phyloP scores from a whole-genome alignment of 805 yeast genomes.

The Candida adriatica region DNA sequence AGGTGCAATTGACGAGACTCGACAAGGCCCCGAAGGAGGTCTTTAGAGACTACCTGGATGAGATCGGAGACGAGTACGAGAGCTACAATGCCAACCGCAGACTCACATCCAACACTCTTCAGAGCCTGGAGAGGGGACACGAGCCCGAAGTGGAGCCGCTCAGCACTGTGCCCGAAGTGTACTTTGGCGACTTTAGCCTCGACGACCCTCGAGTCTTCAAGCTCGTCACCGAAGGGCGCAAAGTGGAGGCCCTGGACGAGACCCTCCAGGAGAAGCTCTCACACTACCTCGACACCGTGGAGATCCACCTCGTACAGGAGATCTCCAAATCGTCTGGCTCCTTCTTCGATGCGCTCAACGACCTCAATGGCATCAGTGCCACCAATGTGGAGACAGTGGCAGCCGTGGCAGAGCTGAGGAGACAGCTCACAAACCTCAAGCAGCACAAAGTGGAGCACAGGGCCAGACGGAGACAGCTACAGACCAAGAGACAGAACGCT shows the following conservation, averaged over 20 bases:
- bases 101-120: constrained; percentile 30
- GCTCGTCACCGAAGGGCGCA: constrained; percentile 57
- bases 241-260: constrained; percentile 42
- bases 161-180: constrained; percentile 59
- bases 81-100: constrained; percentile 36
- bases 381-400: constrained; percentile 46
- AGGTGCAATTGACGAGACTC: constrained; percentile 55
- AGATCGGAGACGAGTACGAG: constrained; percentile 38
- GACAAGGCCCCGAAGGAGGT: constrained; percentile 36
- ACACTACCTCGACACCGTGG: constrained; percentile 79
- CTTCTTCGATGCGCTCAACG: constrained; percentile 79
- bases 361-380: constrained; percentile 55
- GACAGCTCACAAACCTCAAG: constrained; percentile 40
- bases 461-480: constrained; percentile 39
- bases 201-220: constrained; percentile 86
- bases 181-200: constrained; percentile 62
- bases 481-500: constrained; percentile 50
- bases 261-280: constrained; percentile 73
- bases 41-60: constrained; percentile 37
- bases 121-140: constrained; percentile 13
- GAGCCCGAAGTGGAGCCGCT: constrained; percentile 22
- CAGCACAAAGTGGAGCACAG: constrained; percentile 44
- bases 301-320: constrained; percentile 70
- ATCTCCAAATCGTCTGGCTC: constrained; percentile 80
- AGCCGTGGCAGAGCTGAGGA: constrained; percentile 39